These are phyloP conservation scores for Ceratocystis colombiana DNA, from an alignment of 2,329 filamentous ascomycete species.

Conservation along the genomic window DNA sequence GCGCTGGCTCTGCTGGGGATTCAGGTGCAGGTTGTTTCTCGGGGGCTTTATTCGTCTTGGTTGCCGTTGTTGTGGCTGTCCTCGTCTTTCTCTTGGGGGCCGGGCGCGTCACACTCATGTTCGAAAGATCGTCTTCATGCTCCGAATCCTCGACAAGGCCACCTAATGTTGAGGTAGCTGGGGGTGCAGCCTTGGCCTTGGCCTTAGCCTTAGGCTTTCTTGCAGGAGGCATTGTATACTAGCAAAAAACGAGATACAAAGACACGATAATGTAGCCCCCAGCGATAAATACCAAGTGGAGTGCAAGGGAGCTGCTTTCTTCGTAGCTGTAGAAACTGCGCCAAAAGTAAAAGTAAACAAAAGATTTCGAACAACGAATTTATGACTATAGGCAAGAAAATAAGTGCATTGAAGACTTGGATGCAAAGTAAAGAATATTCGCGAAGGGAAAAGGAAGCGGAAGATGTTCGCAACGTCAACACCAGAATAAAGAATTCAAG, in stretches of 20 bases:
- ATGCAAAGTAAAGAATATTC: neutral
- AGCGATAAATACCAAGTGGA: neutral
- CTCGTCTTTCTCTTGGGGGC: constrained; percentile 1
- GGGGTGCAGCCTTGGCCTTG: constrained; percentile 11
- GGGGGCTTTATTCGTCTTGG: constrained; percentile 11
- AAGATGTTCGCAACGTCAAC: too few species aligned
- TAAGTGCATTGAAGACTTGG: neutral
- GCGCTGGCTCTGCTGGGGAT: neutral
- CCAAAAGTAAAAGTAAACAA: constrained; percentile 14
- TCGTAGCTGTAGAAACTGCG: neutral
- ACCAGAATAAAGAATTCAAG: too few species aligned
- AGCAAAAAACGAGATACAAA: neutral
- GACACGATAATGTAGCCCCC: neutral
- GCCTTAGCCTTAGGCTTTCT: constrained; percentile 20
- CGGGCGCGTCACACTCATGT: constrained; percentile 17
- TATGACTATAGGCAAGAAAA: neutral
- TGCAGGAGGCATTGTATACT: constrained; percentile 19
- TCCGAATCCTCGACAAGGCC: constrained; percentile 21
- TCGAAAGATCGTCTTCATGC: constrained; percentile 22
- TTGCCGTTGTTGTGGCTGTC: neutral
- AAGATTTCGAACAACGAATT: neutral
- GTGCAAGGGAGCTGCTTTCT: neutral
- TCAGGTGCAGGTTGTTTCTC: neutral
- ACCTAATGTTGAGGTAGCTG: constrained; percentile 11
- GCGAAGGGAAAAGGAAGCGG: too few species aligned